These are phyloP conservation scores for Multifurca ochricompacta DNA, from an alignment of 768 basidiomycete genomes.

Conservation along the genomic window DNA sequence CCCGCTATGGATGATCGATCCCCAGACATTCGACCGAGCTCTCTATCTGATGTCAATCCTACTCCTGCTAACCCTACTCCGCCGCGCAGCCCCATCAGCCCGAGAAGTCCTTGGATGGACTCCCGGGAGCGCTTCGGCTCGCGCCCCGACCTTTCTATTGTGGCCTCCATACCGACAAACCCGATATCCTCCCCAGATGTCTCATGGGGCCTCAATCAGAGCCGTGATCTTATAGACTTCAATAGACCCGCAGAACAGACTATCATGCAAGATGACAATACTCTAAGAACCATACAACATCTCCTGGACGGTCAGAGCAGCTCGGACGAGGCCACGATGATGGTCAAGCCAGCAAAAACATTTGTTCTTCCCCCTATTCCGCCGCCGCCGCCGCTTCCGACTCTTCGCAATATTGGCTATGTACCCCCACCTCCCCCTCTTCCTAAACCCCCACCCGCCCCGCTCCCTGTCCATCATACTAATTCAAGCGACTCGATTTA, in stretches of 20 bases:
- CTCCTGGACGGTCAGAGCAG: slow-evolving; percentile 16
- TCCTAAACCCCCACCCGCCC: slow-evolving; percentile 11
- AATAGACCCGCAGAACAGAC: slow-evolving; percentile 17
- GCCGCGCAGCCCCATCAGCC: slow-evolving; percentile 57
- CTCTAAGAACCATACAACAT: slow-evolving; percentile 11
- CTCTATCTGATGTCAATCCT: neutral
- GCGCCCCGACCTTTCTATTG: slow-evolving; percentile 12
- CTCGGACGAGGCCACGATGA: slow-evolving; percentile 16
- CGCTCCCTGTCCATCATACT: slow-evolving; percentile 6
- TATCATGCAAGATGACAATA: slow-evolving; percentile 17
- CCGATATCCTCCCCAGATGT: neutral
- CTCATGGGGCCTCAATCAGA: slow-evolving; percentile 1
- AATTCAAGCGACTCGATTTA: neutral
- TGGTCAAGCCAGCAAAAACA: slow-evolving; percentile 8
- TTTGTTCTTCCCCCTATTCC: slow-evolving; percentile 18
- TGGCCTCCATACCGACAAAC: neutral
- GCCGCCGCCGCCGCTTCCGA: slow-evolving; percentile 15
- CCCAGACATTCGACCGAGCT: slow-evolving; percentile 5
- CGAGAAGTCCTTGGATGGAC: slow-evolving; percentile 37
- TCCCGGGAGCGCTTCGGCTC: slow-evolving; percentile 28
- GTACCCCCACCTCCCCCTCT: slow-evolving; percentile 19
- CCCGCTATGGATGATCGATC: slow-evolving; percentile 18
- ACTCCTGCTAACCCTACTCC: slow-evolving; percentile 29
- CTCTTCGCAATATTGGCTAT: slow-evolving; percentile 13
- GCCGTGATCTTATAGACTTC: slow-evolving; percentile 18